Evolutionary conservation across 768 basidiomycete genomes (phyloP).

Genomic region (Ramaria rubella): DNA sequence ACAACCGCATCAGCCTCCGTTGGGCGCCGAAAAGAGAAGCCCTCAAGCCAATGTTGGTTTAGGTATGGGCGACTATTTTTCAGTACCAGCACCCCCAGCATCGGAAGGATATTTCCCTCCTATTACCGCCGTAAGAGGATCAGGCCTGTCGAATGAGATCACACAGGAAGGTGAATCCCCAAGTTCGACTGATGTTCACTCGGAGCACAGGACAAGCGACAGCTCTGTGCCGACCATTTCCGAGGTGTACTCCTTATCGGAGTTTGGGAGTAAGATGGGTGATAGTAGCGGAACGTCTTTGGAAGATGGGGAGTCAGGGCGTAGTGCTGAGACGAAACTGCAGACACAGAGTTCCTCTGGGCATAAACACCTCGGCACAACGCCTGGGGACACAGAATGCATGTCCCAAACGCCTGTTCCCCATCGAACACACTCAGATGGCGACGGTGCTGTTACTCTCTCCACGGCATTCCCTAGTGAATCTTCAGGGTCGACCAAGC

Average conservation of each 20-base stretch:
- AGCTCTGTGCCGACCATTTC: neutral
- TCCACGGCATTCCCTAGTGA: neutral
- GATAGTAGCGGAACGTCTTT: neutral
- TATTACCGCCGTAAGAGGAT: constrained; percentile 19
- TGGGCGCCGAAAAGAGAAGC: constrained; percentile 30
- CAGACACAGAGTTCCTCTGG: neutral
- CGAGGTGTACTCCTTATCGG: neutral
- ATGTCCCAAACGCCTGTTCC: neutral
- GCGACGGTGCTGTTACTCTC: neutral
- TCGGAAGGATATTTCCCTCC: constrained; percentile 37
- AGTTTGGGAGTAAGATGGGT: neutral
- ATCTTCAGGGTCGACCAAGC: neutral
- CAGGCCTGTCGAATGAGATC: neutral
- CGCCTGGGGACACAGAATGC: neutral
- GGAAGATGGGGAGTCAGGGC: neutral
- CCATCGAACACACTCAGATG: constrained; percentile 9
- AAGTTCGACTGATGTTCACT: neutral
- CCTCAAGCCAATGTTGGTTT: constrained; percentile 53
- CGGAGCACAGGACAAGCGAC: neutral
- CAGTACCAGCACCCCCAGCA: constrained; percentile 1
- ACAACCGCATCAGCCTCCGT: constrained; percentile 25
- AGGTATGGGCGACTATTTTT: constrained; percentile 24
- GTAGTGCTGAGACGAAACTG: neutral
- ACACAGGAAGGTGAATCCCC: neutral
- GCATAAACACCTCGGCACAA: neutral